Evolutionary conservation across 495 filamentous ascomycete genomes (phyloP).

Genomic region (Annulohypoxylon maeteangense): DNA sequence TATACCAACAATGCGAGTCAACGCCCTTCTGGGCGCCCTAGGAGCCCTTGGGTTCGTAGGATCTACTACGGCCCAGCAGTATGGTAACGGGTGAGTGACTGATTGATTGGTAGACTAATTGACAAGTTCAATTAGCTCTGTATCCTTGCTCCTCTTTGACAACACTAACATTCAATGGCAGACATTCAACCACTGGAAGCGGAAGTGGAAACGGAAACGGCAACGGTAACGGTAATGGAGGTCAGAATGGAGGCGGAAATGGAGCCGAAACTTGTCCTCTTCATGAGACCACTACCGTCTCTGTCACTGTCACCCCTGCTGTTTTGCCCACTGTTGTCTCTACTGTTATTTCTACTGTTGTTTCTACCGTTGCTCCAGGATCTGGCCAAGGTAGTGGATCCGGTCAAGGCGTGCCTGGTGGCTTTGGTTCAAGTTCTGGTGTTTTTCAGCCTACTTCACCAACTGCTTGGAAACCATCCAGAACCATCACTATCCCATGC

Average conservation of each 20-base stretch:
- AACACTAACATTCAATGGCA: constrained; percentile 19
- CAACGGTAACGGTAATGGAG: constrained; percentile 10
- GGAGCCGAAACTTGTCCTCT: constrained; percentile 42
- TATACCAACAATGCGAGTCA: constrained; percentile 38
- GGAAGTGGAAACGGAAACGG: constrained; percentile 17
- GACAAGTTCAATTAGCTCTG: not conserved
- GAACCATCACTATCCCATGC: constrained; percentile 37
- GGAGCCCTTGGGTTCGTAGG: constrained; percentile 40
- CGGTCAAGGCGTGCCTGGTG: constrained; percentile 37
- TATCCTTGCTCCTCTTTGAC: not conserved
- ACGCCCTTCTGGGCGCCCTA: constrained; percentile 42
- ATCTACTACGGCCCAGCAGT: constrained; percentile 42
- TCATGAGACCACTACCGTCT: constrained; percentile 48
- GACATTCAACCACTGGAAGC: constrained; percentile 27
- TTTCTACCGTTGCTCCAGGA: constrained; percentile 36
- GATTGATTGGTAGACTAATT: not conserved
- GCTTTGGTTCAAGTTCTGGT: constrained; percentile 31
- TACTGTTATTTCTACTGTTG: constrained; percentile 45
- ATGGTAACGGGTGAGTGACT: constrained; percentile 43
- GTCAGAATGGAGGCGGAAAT: constrained; percentile 19
- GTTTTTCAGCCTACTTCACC: constrained; percentile 32
- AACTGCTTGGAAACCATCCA: constrained; percentile 37
- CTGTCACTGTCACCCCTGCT: constrained; percentile 48
- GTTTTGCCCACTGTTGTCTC: constrained; percentile 42
- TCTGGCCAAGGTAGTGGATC: constrained; percentile 16